Conservation (phyloP, 805 yeast genomes). For the Spathaspora girioi region DNA sequence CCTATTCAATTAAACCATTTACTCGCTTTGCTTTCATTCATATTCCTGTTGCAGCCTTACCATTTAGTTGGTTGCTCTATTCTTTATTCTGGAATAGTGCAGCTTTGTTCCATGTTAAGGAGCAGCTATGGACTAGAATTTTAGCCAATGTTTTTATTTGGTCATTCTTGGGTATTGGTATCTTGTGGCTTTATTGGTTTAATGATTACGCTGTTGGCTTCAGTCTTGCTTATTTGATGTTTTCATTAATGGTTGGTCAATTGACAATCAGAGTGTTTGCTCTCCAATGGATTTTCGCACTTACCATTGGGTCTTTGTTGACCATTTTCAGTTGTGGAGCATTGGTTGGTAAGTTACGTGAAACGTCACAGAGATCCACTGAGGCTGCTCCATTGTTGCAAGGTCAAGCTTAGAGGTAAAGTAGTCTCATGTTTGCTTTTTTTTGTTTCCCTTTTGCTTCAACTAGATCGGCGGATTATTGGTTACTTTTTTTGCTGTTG, state of each 20-base stretch:
- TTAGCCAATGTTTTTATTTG: conserved; percentile 73
- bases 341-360: conserved; percentile 29
- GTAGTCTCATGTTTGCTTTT: neutral
- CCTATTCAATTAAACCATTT: conserved; percentile 52
- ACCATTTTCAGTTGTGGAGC: conserved; percentile 48
- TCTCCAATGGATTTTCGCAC: conserved; percentile 83
- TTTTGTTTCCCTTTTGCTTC: neutral
- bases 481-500: conserved; percentile 8
- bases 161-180: conserved; percentile 70
- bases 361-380: neutral
- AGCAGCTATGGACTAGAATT: conserved; percentile 56
- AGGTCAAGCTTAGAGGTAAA: neutral
- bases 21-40: conserved; percentile 57
- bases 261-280: conserved; percentile 66
- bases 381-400: conserved; percentile 40
- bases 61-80: conserved; percentile 71
- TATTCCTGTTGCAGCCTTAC: conserved; percentile 63
- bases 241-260: conserved; percentile 72
- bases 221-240: conserved; percentile 50
- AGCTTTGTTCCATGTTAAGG: conserved; percentile 60
- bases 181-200: conserved; percentile 49
- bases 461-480: neutral
- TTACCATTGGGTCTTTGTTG: conserved; percentile 57
- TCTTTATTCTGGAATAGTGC: conserved; percentile 86
- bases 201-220: conserved; percentile 73